phyloP scores from a whole-genome alignment of 257 asterid species.

The Marsdenia floribunda region DNA sequence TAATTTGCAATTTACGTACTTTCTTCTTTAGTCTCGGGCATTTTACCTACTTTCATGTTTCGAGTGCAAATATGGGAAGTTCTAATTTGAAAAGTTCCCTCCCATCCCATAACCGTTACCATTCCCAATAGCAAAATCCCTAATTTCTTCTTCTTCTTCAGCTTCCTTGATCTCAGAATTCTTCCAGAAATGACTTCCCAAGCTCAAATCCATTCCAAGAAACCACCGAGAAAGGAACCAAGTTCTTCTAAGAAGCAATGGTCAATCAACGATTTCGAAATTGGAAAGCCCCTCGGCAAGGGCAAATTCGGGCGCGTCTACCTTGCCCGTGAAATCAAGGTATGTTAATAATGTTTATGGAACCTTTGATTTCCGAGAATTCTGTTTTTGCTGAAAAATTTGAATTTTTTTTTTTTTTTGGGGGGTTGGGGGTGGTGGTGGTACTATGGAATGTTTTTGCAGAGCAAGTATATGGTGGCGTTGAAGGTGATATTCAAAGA shows the following conservation, averaged over 20 bases:
- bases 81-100: no score
- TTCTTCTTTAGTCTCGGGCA: no score
- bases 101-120: not conserved
- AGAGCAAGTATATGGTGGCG: conserved; percentile 76
- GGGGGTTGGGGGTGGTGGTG: no score
- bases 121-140: not conserved
- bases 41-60: no score
- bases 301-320: conserved; percentile 96
- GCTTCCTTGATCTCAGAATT: not conserved
- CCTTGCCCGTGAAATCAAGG: conserved; percentile 92
- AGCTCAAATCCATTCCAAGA: conserved; percentile 18
- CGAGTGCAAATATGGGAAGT: no score
- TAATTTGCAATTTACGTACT: no score
- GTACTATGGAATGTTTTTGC: not conserved
- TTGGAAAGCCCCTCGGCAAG: conserved; percentile 88
- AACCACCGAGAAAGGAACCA: conserved; percentile 38
- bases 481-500: conserved; percentile 80
- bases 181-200: conserved; percentile 28
- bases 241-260: conserved; percentile 32
- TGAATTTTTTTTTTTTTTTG: not conserved
- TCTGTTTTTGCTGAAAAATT: not conserved
- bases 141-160: not conserved
- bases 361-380: not conserved
- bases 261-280: conserved; percentile 80
- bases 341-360: not conserved